Base-by-base conservation (phyloP, 176 grass and related monocot genomes). In the Cenchrus americanus region DNA sequence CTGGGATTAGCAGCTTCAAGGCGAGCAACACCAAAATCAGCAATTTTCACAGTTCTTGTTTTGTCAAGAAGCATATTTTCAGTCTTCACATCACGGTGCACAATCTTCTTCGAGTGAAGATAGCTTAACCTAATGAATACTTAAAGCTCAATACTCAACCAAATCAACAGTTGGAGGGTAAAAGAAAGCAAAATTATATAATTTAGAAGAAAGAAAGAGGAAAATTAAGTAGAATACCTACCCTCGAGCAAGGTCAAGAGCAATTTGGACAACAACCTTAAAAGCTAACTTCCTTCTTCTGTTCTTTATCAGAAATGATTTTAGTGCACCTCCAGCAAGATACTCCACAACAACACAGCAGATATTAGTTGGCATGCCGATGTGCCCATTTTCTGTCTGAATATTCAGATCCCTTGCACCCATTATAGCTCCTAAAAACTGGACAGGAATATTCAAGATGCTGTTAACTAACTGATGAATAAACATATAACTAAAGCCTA, bases 21-120 rank as follows among this genome's bases (percentile, higher is more conserved):
- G 5, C 97, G 91, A 81, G 93, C 91, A 83, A 99, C 97, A 52
- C 97, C 97, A 82, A 99, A 99, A 63, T 99, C 93, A 4, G 97
- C 93, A 55, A 99, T 99, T 87, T 99, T 99, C 9, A 96, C 67
- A 21, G 87, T 96, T 82, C 93, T 95, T 49, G 89, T 84, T 83
- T 90, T 94, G 55, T 96, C 97, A 32, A 99, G 89, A 87, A 99
- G 97, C 97, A 99, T 99, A 76, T 96, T 99, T 74, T 96, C 97
- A 62, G 97, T 96, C 82, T 99, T 99, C 22, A 96, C 93, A 30
- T 99, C 93, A 40, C 91, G 89, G 50, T 99, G 96, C 41, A 99
- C 96, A 69, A 96, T 99, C 76, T 99, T 99, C 70, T 94, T 85
- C 1, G 91, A 99, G 75, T 94, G 96, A 84, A 99, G 93, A 76